Percentiles rank a stretch among this genome's conserved stretches.
These are phyloP conservation scores for Suhomyces taliae DNA, from an alignment of 1,139 yeast species.

Conservation along the genomic window DNA sequence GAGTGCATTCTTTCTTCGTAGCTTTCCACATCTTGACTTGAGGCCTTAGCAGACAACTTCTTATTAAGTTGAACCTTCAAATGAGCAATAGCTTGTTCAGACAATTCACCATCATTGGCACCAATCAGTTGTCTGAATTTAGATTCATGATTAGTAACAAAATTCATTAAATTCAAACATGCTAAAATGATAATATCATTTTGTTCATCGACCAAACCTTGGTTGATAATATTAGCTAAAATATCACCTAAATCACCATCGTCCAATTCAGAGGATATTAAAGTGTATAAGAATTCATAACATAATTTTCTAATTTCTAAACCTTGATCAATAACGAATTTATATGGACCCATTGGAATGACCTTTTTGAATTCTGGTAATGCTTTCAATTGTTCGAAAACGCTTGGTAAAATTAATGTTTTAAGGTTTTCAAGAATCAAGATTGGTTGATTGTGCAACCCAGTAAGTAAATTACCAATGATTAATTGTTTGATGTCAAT, in stretches of 20 bases:
- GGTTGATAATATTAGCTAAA: constrained; percentile 28
- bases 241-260: constrained; percentile 26
- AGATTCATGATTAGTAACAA: constrained; percentile 21
- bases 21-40: constrained; percentile 43
- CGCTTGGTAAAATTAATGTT: constrained; percentile 37
- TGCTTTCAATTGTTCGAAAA: constrained; percentile 57
- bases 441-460: constrained; percentile 47
- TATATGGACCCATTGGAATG: constrained; percentile 86
- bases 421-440: constrained; percentile 14
- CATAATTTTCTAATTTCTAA: constrained; percentile 71
- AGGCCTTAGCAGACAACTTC: constrained; percentile 43
- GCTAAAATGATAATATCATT: constrained; percentile 41
- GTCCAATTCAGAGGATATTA: constrained; percentile 31
- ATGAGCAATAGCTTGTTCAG: constrained; percentile 23
- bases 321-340: constrained; percentile 79
- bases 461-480: constrained; percentile 59
- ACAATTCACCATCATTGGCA: constrained; percentile 19
- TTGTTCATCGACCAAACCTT: constrained; percentile 40
- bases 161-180: constrained; percentile 33
- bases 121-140: constrained; percentile 19
- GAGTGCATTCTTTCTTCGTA: constrained; percentile 34
- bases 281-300: constrained; percentile 67
- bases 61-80: constrained; percentile 32
- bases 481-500: constrained; percentile 55
- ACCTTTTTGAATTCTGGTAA: constrained; percentile 59